These are phyloP conservation scores for Solanum dulcamara DNA, from an alignment of 257 asterid species.

Conservation along the genomic window DNA sequence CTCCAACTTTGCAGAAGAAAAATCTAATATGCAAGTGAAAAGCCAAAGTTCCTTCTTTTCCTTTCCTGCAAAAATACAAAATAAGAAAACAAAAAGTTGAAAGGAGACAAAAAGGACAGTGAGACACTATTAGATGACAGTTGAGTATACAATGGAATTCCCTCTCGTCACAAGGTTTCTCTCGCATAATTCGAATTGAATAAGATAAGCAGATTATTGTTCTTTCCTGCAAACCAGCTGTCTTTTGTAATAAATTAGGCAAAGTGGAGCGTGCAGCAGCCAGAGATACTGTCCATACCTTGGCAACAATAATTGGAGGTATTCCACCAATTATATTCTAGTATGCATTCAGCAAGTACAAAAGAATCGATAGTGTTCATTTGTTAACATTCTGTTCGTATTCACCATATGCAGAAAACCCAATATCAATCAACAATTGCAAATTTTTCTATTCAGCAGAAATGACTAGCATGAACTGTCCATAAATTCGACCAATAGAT, in stretches of 20 bases:
- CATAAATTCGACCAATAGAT: conserved; percentile 89
- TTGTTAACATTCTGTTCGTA: not conserved
- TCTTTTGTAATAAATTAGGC: not conserved
- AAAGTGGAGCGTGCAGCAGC: not conserved
- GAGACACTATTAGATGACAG: not conserved
- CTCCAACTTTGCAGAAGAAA: no score
- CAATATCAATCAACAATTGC: not conserved
- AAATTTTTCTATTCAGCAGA: not conserved
- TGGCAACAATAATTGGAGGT: not conserved
- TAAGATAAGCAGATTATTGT: not conserved
- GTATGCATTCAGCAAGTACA: not conserved
- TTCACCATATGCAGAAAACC: not conserved
- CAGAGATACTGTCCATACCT: not conserved
- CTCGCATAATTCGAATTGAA: not conserved
- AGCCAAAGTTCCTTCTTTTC: no score
- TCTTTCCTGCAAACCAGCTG: not conserved
- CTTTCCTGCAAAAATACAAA: no score
- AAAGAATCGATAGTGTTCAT: not conserved
- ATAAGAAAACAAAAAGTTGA: no score
- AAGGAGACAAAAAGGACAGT: no score
- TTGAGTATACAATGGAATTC: not conserved
- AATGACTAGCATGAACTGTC: conserved; percentile 56
- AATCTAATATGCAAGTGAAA: no score
- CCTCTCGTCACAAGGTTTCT: not conserved
- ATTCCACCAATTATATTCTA: not conserved